Evolutionary conservation across 2,329 filamentous ascomycete species (phyloP), one percentile per base, ranked within the genome.

Genomic region (Monosporascus sp.): DNA sequence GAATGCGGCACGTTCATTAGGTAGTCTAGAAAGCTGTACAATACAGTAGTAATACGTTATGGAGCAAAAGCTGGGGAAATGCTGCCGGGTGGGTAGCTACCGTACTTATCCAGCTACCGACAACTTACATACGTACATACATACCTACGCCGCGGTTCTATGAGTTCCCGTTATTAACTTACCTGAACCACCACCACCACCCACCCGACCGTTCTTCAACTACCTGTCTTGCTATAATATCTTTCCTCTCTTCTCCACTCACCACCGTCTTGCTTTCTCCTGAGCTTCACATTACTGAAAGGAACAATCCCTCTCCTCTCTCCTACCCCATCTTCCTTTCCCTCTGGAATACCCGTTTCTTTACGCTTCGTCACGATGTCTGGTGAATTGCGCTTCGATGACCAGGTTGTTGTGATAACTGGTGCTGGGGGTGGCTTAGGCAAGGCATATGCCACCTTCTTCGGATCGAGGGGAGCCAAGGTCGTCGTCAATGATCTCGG

Each of bases 401-500:
- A 85, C 74, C 90, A 94, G 79, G 90, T 90, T 62, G 89, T 92
- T 64, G 89, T 96, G 61, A 85, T 96, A 61, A 96, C 90, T 47
- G 90, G 90, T 65, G 89, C 89, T 57, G 90, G 90, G 59, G 89
- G 88, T 71, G 90, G 90, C 59, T 74, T 94, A 52, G 89, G 89
- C 60, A 89, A 86, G 73, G 85, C 86, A 69, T 95, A 95, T 74
- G 87, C 88, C 62, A 77, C 86, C 55, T 97, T 96, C 79, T 97
- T 96, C 69, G 94, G 83, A 54, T 91, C 89, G 52, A 85, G 93
- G 68, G 94, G 94, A 66, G 94, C 91, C 63, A 95, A 88, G 72
- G 89, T 96, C 63, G 93, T 99, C 47, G 94, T 99, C 65, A 99
- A 99, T 72, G 94, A 99, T 70, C 82, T 97, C 49, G 94, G 94